phyloP scores from a whole-genome alignment of 768 basidiomycete genomes.

The Sarcomyxa edulis region DNA sequence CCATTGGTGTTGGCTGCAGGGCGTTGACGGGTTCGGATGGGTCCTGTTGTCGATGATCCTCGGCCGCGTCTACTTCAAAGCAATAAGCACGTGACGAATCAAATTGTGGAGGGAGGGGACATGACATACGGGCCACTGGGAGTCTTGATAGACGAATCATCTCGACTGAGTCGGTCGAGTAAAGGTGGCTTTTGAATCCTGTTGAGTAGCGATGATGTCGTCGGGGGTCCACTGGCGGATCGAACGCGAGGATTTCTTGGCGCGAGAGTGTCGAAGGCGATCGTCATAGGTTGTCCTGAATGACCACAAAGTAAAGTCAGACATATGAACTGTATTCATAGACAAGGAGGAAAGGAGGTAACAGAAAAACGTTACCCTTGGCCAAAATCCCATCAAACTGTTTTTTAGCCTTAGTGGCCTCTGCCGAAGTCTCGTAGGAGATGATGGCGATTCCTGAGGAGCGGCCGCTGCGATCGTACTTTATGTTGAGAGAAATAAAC shows the following conservation, averaged over 20 bases:
- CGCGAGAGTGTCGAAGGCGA: conserved; percentile 50
- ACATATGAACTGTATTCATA: conserved; percentile 1
- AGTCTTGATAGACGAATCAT: conserved; percentile 31
- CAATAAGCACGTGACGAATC: no score
- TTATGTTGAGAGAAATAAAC: conserved; percentile 30
- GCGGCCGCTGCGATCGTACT: conserved; percentile 96
- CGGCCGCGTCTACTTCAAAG: no score
- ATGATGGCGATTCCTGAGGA: conserved; percentile 81
- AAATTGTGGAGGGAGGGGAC: no score
- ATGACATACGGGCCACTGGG: conserved; percentile 32
- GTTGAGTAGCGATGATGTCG: conserved; percentile 62
- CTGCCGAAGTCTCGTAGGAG: conserved; percentile 69
- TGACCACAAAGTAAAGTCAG: conserved; percentile 7
- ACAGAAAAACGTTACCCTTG: conserved; percentile 78
- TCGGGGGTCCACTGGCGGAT: conserved; percentile 42
- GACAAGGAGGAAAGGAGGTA: neutral
- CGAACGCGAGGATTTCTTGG: conserved; percentile 39
- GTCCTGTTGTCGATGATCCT: no score
- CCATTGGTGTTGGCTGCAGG: no score
- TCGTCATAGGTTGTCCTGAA: conserved; percentile 73
- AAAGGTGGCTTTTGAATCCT: conserved; percentile 75
- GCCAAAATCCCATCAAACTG: conserved; percentile 84
- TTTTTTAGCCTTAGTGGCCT: conserved; percentile 80
- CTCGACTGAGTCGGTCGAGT: conserved; percentile 53
- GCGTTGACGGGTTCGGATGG: conserved; percentile 40